Percentiles rank a stretch among this genome's conserved stretches.
These are phyloP conservation scores for Backusella luteola DNA, from an alignment of 192 early-diverging fungal genomes.

Conservation along the genomic window DNA sequence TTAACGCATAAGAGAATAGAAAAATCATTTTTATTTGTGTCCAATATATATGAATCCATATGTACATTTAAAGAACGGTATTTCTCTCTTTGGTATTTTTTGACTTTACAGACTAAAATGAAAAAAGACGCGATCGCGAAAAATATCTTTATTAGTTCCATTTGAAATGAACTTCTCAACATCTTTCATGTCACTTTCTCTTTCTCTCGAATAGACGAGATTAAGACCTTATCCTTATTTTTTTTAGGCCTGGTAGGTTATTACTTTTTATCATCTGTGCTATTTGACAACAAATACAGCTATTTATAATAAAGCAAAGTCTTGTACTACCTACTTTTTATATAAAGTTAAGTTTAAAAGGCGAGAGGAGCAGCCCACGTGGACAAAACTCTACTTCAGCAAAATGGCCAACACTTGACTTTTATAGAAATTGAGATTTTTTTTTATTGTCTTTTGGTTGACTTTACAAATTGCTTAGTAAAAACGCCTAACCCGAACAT, in stretches of 20 bases:
- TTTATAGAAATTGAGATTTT: background rate
- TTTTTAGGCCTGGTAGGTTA: background rate
- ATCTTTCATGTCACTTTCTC: too few relatives aligned
- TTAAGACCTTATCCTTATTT: background rate
- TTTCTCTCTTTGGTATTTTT: constrained; percentile 1
- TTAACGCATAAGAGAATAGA: too few relatives aligned
- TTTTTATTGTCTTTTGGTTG: background rate
- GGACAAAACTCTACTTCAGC: background rate
- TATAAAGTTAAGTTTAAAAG: background rate
- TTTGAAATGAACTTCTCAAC: background rate
- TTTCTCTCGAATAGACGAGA: too few relatives aligned
- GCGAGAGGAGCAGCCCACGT: background rate
- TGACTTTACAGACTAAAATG: background rate
- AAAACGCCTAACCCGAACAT: background rate
- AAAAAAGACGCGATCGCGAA: background rate
- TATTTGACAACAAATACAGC: background rate
- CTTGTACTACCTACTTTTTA: background rate
- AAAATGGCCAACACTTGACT: background rate
- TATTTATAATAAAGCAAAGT: background rate
- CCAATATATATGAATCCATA: background rate
- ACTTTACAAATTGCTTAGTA: background rate
- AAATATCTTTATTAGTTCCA: background rate
- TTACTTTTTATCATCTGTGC: background rate
- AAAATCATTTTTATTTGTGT: too few relatives aligned
- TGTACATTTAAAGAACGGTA: background rate